Conservation (phyloP, 192 early-diverging fungal genomes). For the Coemansia sp. region DNA sequence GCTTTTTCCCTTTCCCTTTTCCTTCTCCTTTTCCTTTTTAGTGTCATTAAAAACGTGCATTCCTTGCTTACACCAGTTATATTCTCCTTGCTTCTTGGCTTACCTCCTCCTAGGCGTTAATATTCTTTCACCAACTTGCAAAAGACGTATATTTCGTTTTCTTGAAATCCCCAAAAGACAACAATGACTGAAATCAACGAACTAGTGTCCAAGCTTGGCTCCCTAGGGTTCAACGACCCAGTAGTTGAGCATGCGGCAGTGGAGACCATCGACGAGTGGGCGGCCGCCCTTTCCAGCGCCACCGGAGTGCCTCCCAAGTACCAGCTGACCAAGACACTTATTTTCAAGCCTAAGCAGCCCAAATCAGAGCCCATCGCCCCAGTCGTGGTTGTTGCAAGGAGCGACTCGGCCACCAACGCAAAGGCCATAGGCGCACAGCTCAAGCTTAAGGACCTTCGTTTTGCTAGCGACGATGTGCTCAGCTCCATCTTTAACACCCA, state of each 20-base stretch:
- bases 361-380: slow-evolving; percentile 64
- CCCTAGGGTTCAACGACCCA: slow-evolving; percentile 38
- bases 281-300: slow-evolving; percentile 37
- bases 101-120: too few species aligned
- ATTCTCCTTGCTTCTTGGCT: too few species aligned
- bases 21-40: too few species aligned
- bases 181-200: slow-evolving; percentile 38
- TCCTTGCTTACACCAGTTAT: too few species aligned
- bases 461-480: slow-evolving; percentile 72
- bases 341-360: slow-evolving; percentile 80
- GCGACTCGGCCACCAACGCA: slow-evolving; percentile 57
- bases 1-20: too few species aligned
- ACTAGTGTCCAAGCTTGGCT: slow-evolving; percentile 42
- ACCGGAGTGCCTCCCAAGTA: slow-evolving; percentile 35
- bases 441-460: slow-evolving; percentile 71
- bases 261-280: slow-evolving; percentile 64
- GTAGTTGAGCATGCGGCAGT: slow-evolving; percentile 60
- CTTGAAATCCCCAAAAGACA: background rate
- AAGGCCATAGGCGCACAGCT: slow-evolving; percentile 59
- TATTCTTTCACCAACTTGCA: too few species aligned
- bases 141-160: too few species aligned
- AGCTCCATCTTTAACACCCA: slow-evolving; percentile 54
- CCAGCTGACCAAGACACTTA: slow-evolving; percentile 69
- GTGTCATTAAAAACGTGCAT: too few species aligned
- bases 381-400: slow-evolving; percentile 66